Conservation (phyloP, 2,329 filamentous ascomycete species). For the Fusarium penzigii region DNA sequence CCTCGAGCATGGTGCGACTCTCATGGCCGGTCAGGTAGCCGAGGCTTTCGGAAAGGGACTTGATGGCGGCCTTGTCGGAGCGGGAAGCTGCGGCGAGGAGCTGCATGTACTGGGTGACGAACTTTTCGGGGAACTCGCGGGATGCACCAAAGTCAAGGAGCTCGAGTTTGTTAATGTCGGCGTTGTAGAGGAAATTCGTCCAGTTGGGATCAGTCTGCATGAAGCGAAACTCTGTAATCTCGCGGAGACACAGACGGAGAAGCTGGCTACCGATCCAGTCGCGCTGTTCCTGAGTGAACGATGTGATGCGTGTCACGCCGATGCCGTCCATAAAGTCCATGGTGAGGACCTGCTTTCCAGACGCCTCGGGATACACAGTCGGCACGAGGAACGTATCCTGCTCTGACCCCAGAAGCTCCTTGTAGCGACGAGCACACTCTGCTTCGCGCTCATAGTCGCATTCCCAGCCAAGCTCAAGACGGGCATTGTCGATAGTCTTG, state of each 20-base stretch:
- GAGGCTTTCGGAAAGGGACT: constrained; percentile 69
- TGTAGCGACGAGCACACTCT: constrained; percentile 75
- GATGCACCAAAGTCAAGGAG: constrained; percentile 95
- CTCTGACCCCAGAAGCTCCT: constrained; percentile 67
- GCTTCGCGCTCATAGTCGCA: constrained; percentile 94
- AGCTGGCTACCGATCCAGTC: constrained; percentile 98
- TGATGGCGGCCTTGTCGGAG: constrained; percentile 64
- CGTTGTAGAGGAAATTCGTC: constrained; percentile 97
- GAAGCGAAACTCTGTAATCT: constrained; percentile 92
- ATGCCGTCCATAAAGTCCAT: constrained; percentile 89
- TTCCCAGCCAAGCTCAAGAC: constrained; percentile 92
- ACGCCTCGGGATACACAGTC: constrained; percentile 74
- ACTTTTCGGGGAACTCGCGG: constrained; percentile 77
- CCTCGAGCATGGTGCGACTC: constrained; percentile 81
- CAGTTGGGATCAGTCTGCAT: constrained; percentile 99
- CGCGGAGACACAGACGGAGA: constrained; percentile 84
- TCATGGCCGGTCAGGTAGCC: constrained; percentile 94
- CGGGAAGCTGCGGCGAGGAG: constrained; percentile 79
- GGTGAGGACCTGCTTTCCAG: constrained; percentile 83
- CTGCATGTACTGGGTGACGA: constrained; percentile 77
- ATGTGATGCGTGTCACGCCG: constrained; percentile 77
- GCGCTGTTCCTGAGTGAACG: constrained; percentile 77
- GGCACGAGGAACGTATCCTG: constrained; percentile 77
- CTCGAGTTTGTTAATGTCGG: constrained; percentile 70
- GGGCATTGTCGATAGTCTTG: constrained; percentile 95